Percentiles rank a stretch among this genome's conserved stretches.
phyloP scores from a whole-genome alignment of 768 basidiomycete species.

The Serendipita sp. region DNA sequence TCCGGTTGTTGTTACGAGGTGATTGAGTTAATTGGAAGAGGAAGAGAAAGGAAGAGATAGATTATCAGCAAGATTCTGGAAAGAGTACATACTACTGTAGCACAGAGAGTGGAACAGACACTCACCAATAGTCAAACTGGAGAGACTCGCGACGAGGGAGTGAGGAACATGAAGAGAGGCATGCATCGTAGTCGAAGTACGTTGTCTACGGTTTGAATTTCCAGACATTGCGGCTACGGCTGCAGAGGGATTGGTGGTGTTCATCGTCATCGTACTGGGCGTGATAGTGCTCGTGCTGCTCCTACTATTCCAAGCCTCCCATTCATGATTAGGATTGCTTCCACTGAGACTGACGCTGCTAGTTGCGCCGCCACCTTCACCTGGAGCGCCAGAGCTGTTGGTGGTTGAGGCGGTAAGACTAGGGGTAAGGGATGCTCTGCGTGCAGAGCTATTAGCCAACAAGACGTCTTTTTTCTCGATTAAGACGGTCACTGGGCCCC shows the following conservation, averaged over 20 bases:
- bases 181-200: background rate
- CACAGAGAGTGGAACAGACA: background rate
- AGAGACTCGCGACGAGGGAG: background rate
- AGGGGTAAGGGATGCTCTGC: background rate
- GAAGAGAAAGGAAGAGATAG: background rate
- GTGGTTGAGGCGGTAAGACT: background rate
- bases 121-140: background rate
- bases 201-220: background rate
- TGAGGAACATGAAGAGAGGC: background rate
- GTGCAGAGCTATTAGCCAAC: background rate
- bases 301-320: background rate
- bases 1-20: background rate
- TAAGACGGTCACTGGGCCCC: background rate
- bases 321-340: background rate
- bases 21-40: background rate
- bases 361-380: background rate
- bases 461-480: constrained; percentile 1
- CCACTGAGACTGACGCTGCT: background rate
- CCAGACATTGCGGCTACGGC: background rate
- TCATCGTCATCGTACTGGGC: background rate
- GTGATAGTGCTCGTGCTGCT: background rate
- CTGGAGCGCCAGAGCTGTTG: background rate
- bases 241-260: background rate
- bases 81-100: too few species aligned
- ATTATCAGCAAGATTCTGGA: too few species aligned